A percentile compares a stretch with the other conserved stretches of the same genome.
Conservation (phyloP, 768 basidiomycete species). For the Agaricus sinodeliciosus region DNA sequence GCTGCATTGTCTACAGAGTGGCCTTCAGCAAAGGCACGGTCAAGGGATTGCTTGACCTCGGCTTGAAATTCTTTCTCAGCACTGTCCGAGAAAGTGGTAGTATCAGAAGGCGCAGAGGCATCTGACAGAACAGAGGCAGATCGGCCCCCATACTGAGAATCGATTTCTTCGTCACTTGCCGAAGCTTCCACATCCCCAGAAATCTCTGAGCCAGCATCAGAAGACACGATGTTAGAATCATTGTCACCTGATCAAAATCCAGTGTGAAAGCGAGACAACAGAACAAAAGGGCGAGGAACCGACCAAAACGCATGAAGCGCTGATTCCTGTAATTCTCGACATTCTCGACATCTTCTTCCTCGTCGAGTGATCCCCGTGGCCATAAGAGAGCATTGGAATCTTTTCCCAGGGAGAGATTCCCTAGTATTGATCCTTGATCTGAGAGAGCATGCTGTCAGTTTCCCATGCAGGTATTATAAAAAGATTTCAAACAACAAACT, state of each 20-base stretch:
- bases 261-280: neutral
- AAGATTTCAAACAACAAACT: constrained; percentile 33
- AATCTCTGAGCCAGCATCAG: constrained; percentile 52
- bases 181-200: constrained; percentile 44
- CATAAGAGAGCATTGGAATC: constrained; percentile 77
- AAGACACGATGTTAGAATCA: constrained; percentile 53
- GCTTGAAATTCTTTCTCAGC: constrained; percentile 64
- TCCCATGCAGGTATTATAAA: constrained; percentile 7
- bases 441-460: constrained; percentile 7
- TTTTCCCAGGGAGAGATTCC: constrained; percentile 47
- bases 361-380: constrained; percentile 62
- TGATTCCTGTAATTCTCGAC: constrained; percentile 49
- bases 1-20: constrained; percentile 91
- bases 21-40: constrained; percentile 86
- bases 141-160: constrained; percentile 26
- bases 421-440: constrained; percentile 43
- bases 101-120: constrained; percentile 35
- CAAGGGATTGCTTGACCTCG: constrained; percentile 80
- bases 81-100: constrained; percentile 25
- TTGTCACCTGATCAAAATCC: constrained; percentile 42
- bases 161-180: constrained; percentile 33
- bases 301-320: constrained; percentile 73
- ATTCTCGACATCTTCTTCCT: constrained; percentile 57
- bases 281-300: constrained; percentile 6
- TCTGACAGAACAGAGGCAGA: constrained; percentile 42